A percentile compares a stretch with the other conserved stretches of the same genome.
These are phyloP conservation scores for Colletotrichum coccodes DNA, from an alignment of 2,329 filamentous ascomycete species.

Conservation along the genomic window DNA sequence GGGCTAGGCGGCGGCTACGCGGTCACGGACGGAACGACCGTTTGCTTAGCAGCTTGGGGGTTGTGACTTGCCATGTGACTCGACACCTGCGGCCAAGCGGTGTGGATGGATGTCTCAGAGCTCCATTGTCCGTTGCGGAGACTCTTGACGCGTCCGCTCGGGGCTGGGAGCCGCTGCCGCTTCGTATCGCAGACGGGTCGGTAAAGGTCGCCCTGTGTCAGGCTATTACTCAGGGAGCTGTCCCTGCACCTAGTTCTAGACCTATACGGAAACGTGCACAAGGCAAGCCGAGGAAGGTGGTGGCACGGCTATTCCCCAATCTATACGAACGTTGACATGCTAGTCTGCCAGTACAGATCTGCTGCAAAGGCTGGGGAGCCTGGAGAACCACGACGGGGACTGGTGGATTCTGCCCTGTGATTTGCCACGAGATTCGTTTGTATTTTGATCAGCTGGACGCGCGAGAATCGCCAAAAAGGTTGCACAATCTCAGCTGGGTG, in stretches of 20 bases:
- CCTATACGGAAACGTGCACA: not conserved
- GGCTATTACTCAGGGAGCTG: not conserved
- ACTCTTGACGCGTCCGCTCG: slow-evolving; percentile 3
- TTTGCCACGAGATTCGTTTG: slow-evolving; percentile 12
- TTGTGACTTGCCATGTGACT: slow-evolving; percentile 34
- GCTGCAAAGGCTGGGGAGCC: not conserved
- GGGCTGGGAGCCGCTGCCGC: not conserved
- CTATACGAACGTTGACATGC: not conserved
- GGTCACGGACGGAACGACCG: slow-evolving; percentile 26
- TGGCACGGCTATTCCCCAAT: slow-evolving; percentile 4
- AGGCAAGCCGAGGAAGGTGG: not conserved
- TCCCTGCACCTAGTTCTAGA: not conserved
- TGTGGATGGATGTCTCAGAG: slow-evolving; percentile 34
- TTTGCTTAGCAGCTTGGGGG: slow-evolving; percentile 6
- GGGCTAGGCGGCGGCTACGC: slow-evolving; percentile 12
- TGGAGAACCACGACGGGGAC: not conserved
- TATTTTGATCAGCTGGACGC: slow-evolving; percentile 29
- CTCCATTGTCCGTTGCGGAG: slow-evolving; percentile 2
- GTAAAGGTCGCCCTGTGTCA: not conserved
- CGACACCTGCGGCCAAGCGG: slow-evolving; percentile 21
- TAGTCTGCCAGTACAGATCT: not conserved
- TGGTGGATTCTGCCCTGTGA: slow-evolving; percentile 6
- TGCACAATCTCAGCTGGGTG: slow-evolving; percentile 30
- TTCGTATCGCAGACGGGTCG: slow-evolving; percentile 19
- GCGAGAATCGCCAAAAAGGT: slow-evolving; percentile 1